These are phyloP conservation scores for Ceratobasidium sp. DNA, from an alignment of 1,284 basidiomycete species.

Conservation along the genomic window DNA sequence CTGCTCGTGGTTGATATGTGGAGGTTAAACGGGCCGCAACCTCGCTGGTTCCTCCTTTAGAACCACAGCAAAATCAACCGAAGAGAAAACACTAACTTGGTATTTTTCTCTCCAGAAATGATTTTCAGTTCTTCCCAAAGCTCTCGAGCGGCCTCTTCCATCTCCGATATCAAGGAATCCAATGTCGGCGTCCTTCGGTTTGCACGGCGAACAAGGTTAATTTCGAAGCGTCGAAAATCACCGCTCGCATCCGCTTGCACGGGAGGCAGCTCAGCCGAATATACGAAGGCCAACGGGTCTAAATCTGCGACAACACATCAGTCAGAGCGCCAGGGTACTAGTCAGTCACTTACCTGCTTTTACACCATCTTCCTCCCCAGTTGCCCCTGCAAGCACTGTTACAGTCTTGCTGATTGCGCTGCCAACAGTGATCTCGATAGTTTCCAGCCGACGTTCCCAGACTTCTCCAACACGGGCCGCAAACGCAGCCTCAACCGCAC, in stretches of 20 bases:
- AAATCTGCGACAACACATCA: slow-evolving; percentile 59
- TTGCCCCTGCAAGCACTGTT: neutral
- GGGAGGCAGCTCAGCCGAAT: slow-evolving; percentile 63
- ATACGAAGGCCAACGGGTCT: slow-evolving; percentile 67
- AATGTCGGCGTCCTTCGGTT: slow-evolving; percentile 71
- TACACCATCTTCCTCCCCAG: slow-evolving; percentile 12
- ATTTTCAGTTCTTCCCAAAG: slow-evolving; percentile 71
- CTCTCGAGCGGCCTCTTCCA: slow-evolving; percentile 69
- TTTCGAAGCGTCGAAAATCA: slow-evolving; percentile 57
- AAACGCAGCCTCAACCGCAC: slow-evolving; percentile 66
- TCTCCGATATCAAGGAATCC: slow-evolving; percentile 66
- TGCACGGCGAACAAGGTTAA: slow-evolving; percentile 69
- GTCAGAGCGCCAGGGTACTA: neutral
- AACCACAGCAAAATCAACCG: neutral
- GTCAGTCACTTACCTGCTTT: slow-evolving; percentile 28
- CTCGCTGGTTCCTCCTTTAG: slow-evolving; percentile 41
- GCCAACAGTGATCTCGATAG: slow-evolving; percentile 40
- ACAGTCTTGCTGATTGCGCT: slow-evolving; percentile 29
- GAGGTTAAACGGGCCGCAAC: slow-evolving; percentile 58
- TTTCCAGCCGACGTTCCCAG: slow-evolving; percentile 46
- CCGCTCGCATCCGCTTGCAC: slow-evolving; percentile 64
- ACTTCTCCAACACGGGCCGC: slow-evolving; percentile 46
- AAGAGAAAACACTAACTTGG: slow-evolving; percentile 56
- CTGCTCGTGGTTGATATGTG: slow-evolving; percentile 55
- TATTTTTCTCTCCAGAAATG: slow-evolving; percentile 58